Conservation (phyloP, 2,329 filamentous ascomycete genomes). For the Hymenoscyphus infarciens region DNA sequence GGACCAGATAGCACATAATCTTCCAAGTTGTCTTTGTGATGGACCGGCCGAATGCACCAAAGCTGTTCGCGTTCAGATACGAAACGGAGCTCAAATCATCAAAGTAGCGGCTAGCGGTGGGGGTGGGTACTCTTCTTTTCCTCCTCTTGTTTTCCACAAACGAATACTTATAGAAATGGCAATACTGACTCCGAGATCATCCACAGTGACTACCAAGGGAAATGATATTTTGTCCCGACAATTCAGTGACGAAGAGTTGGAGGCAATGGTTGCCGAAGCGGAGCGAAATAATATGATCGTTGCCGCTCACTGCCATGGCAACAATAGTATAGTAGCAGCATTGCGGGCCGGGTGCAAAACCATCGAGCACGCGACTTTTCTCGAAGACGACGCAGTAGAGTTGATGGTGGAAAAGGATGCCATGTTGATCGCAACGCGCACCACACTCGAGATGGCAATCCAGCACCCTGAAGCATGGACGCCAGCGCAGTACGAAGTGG, state of each 20-base stretch:
- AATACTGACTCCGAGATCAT: background rate
- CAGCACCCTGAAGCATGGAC: slow-evolving; percentile 35
- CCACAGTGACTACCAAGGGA: slow-evolving; percentile 1
- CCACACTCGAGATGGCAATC: slow-evolving; percentile 41
- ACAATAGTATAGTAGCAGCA: slow-evolving; percentile 45
- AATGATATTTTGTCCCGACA: slow-evolving; percentile 44
- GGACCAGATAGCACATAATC: slow-evolving; percentile 27
- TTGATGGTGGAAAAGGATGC: slow-evolving; percentile 45
- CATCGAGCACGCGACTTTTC: slow-evolving; percentile 47
- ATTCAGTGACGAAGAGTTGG: slow-evolving; percentile 43
- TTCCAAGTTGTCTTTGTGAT: slow-evolving; percentile 40
- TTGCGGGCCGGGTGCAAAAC: slow-evolving; percentile 43
- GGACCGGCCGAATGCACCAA: slow-evolving; percentile 45
- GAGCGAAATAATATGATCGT: slow-evolving; percentile 39
- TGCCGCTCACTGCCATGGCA: slow-evolving; percentile 45
- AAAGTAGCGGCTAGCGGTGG: slow-evolving; percentile 46
- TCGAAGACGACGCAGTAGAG: slow-evolving; percentile 44
- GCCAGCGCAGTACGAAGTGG: slow-evolving; percentile 24
- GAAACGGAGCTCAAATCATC: slow-evolving; percentile 46
- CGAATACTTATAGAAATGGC: background rate
- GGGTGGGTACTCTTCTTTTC: background rate
- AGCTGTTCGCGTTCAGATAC: slow-evolving; percentile 42
- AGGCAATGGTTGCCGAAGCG: slow-evolving; percentile 44
- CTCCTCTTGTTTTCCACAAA: background rate
- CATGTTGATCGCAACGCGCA: slow-evolving; percentile 43